Base-by-base conservation (phyloP, 495 filamentous ascomycete genomes). In the Talaromyces trachyspermus region DNA sequence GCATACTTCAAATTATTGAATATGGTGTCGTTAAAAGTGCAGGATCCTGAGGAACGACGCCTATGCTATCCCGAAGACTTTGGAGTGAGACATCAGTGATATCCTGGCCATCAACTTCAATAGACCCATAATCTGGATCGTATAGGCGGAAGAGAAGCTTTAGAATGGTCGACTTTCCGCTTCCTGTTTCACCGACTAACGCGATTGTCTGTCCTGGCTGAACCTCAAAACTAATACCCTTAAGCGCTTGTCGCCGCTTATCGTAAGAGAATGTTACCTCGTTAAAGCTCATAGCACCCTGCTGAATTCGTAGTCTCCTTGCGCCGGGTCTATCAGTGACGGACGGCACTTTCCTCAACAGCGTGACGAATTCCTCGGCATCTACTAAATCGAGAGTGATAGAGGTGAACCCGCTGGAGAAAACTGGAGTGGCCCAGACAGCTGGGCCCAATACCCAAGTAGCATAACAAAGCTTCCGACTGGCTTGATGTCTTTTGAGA, bases 101-200 rank as follows among this genome's bases (percentile, higher is more conserved):
- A 55, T 94, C 85, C 50, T 88, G 82, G 6, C 84, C 91, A 57
- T 96, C 92, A 26, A 98, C 70, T 25, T 83, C 75, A 4, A 97
- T 80, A 18, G 77, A 64, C 24, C 91, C 91, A 38, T 75, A 78
- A 22, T 95, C 81, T 9, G 92, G 89, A 49, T 88, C 77, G 59
- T 98, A 98, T 58, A 96, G 96, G 22, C 92, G 76, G 61, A 95
- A 88, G 8, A 96, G 84, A 15, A 98, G 69, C 10, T 89, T 90
- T 18, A 98, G 81, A n/a, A 96, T 86, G 2, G 91, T 97, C 52
- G 81, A 87, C 66, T 98, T 98, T 46, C 92, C 84, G 43, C 85
- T 87, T 6, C 91, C 89, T 19, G 88, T 89, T 12, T 89, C 82
- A 10, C 92, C 86, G 18, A 95, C 88, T n/a, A 98, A 68, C 6